Evolutionary conservation across 2,329 filamentous ascomycete genomes (phyloP).

Genomic region (Lecanicillium sp.): DNA sequence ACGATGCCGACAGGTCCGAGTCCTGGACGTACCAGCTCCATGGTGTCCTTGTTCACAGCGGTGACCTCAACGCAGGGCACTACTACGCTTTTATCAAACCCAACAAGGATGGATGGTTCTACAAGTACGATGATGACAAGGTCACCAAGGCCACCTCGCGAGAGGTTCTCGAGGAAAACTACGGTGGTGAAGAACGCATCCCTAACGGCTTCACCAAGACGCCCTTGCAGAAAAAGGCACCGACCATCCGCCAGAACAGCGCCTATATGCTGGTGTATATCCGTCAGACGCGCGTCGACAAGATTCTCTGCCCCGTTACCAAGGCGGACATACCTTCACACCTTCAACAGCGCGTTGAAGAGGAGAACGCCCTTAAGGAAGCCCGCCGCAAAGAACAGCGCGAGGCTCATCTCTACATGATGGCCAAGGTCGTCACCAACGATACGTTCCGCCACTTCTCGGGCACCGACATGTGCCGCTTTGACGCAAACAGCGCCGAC

Average conservation of each 20-base stretch:
- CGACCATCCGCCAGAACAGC: slow-evolving; percentile 64
- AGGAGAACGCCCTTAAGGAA: slow-evolving; percentile 73
- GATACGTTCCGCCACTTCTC: slow-evolving; percentile 75
- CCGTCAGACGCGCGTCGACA: slow-evolving; percentile 75
- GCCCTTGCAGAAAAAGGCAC: slow-evolving; percentile 48
- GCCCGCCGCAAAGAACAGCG: slow-evolving; percentile 80
- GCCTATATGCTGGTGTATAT: slow-evolving; percentile 99
- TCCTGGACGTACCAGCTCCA: slow-evolving; percentile 89
- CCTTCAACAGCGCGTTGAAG: slow-evolving; percentile 65
- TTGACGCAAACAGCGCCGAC: slow-evolving; percentile 57
- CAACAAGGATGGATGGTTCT: slow-evolving; percentile 87
- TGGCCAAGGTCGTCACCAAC: slow-evolving; percentile 74
- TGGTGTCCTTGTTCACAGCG: slow-evolving; percentile 91
- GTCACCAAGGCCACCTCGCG: slow-evolving; percentile 90
- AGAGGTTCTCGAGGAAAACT: slow-evolving; percentile 94
- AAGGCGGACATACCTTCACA: slow-evolving; percentile 65
- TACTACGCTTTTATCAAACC: slow-evolving; percentile 98
- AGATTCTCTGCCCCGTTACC: slow-evolving; percentile 71
- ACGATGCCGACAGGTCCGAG: slow-evolving; percentile 80
- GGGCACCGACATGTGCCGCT: slow-evolving; percentile 74
- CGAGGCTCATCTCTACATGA: slow-evolving; percentile 89
- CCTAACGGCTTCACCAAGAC: slow-evolving; percentile 42
- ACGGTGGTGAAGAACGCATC: slow-evolving; percentile 73
- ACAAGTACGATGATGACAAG: slow-evolving; percentile 94
- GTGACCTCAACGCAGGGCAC: slow-evolving; percentile 93